Evolutionary conservation across 1,284 basidiomycete genomes (phyloP).

Genomic region (Phenoliferia sp.): DNA sequence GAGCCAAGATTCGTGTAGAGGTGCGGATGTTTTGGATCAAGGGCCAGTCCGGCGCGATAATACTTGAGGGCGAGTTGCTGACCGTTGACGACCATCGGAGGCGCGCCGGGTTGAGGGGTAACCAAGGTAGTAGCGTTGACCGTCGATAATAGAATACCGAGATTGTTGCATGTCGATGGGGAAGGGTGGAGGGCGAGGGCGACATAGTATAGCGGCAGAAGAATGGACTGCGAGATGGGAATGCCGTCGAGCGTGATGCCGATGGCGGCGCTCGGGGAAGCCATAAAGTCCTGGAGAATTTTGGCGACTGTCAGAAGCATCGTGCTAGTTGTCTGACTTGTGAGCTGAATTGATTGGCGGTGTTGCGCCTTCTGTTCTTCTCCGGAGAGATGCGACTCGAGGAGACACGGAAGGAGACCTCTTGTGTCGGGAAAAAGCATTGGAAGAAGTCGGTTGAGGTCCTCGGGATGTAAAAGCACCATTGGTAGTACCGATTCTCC

Average conservation of each 20-base stretch:
- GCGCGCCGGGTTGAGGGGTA: conserved; percentile 38
- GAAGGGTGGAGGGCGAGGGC: conserved; percentile 54
- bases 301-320: conserved; percentile 57
- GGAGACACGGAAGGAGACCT: conserved; percentile 46
- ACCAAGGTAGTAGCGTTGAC: conserved; percentile 41
- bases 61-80: conserved; percentile 52
- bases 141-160: conserved; percentile 56
- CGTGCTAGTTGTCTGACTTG: conserved; percentile 50
- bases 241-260: conserved; percentile 41
- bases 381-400: conserved; percentile 21
- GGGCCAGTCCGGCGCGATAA: conserved; percentile 53
- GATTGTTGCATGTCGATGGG: conserved; percentile 57
- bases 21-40: conserved; percentile 57
- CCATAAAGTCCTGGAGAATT: conserved; percentile 50
- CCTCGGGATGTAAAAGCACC: conserved; percentile 49
- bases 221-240: conserved; percentile 49
- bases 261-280: conserved; percentile 33
- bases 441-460: conserved; percentile 10
- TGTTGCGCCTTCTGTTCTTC: conserved; percentile 27
- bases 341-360: conserved; percentile 38
- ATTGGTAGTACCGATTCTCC: conserved; percentile 47
- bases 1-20: conserved; percentile 59
- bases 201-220: conserved; percentile 56
- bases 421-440: conserved; percentile 26
- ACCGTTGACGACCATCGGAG: conserved; percentile 18